Base-by-base conservation (phyloP, 768 basidiomycete genomes). In the Baorangia bicolor region DNA sequence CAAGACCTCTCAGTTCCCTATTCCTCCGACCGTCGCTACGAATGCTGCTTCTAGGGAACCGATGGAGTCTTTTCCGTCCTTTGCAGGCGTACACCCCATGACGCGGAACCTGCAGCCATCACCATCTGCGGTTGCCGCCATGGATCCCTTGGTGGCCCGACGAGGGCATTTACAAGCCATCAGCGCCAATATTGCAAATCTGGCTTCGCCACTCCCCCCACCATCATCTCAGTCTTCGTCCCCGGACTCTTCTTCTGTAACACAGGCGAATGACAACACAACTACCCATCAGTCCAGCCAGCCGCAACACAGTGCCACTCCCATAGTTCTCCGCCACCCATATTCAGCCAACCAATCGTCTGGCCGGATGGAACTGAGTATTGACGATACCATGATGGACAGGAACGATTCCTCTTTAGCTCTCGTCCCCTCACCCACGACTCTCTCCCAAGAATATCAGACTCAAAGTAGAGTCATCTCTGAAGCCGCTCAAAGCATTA, bases 161-260 rank as follows among this genome's bases (percentile, higher is more conserved):
- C 59, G 61, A 38, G 55, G 48, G 23, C 66, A 53, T 27, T 48
- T 70, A 30, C 56, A 55, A 30, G 51, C 52, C 27, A 62, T 64
- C 20, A 56, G 43, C 16, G 21, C 49, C 18, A 58, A 31, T 30
- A 59, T 69, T 31, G 51, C 49, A 6, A 50, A 47, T 27, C 7
- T 65, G 23, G 45, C 53, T 34, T 46, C 45, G 21, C 50, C 62
- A 2, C 50, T 33, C 44, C 50, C 35, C 6, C 48, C 20, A 2
- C 20, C 41, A 46, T 42, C 48, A 13, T 37, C 61, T 11, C 52
- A 51, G 23, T 66, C 61, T n/a, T 39, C 56, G 3, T 56, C 59
- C 4, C 55, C 48, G n/a, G 50, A 25, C 18, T 35, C 38, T 46
- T 47, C 45, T 6, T 28, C 53, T 31, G 20, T 42, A 13, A 8